phyloP scores from a whole-genome alignment of 176 grass and related monocot species.

The Dendrocalamus sinicus region DNA sequence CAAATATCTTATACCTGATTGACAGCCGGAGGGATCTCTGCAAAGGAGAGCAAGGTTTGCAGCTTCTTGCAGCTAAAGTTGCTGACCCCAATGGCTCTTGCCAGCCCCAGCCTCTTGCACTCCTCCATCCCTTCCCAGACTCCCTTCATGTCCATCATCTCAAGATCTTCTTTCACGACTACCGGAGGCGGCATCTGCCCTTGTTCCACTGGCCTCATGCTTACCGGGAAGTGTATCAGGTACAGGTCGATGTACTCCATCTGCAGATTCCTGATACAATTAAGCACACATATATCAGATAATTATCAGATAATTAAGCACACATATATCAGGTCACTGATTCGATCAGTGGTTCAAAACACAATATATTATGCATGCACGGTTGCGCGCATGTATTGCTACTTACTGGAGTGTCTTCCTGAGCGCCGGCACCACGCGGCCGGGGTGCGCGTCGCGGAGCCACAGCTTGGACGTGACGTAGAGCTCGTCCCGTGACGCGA shows the following conservation, averaged over 20 bases:
- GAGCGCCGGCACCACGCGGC: slow-evolving; percentile 41
- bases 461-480: slow-evolving; percentile 59
- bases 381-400: neutral
- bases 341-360: too few species aligned
- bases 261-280: neutral
- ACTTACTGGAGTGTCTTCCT: slow-evolving; percentile 21
- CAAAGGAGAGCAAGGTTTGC: neutral
- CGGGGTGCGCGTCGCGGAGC: slow-evolving; percentile 20
- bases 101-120: slow-evolving; percentile 26
- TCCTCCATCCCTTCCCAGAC: slow-evolving; percentile 45
- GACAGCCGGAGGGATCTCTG: neutral
- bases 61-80: slow-evolving; percentile 47
- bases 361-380: too few species aligned
- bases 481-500: slow-evolving; percentile 33
- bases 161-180: neutral
- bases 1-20: neutral
- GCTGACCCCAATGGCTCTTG: slow-evolving; percentile 37
- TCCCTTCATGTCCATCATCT: slow-evolving; percentile 24
- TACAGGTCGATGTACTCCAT: slow-evolving; percentile 42
- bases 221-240: slow-evolving; percentile 28
- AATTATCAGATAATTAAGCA: neutral
- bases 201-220: neutral
- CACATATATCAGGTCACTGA: too few species aligned
- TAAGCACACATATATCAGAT: neutral
- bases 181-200: neutral